Conservation (phyloP, 2,329 filamentous ascomycete genomes). For the Exophiala alcalophila region DNA sequence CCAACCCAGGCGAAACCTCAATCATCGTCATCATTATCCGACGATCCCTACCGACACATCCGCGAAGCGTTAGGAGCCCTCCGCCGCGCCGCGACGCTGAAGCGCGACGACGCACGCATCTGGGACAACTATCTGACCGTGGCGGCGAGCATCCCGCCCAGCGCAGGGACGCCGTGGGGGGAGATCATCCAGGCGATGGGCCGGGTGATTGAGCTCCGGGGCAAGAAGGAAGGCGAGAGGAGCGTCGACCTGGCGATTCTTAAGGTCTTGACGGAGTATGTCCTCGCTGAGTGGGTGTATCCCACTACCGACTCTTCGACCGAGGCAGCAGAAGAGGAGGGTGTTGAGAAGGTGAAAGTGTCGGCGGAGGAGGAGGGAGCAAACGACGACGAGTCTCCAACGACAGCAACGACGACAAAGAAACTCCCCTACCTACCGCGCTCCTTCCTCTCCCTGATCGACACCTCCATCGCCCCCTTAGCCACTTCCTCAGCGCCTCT, state of each 20-base stretch:
- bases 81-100: constrained; percentile 79
- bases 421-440: constrained; percentile 51
- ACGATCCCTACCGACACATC: constrained; percentile 61
- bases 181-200: constrained; percentile 75
- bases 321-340: constrained; percentile 1
- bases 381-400: constrained; percentile 37
- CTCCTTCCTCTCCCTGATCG: constrained; percentile 65
- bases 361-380: background rate
- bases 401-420: constrained; percentile 34
- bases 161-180: constrained; percentile 53
- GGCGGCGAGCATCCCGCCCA: constrained; percentile 69
- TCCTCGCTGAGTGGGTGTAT: constrained; percentile 52
- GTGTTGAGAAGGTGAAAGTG: background rate
- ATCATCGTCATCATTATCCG: constrained; percentile 6
- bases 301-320: constrained; percentile 15
- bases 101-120: constrained; percentile 84
- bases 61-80: constrained; percentile 77
- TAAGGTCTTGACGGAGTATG: constrained; percentile 67
- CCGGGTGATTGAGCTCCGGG: constrained; percentile 72
- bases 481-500: constrained; percentile 76
- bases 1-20: constrained; percentile 29
- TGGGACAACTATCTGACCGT: constrained; percentile 96
- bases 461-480: constrained; percentile 71
- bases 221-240: constrained; percentile 64
- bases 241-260: constrained; percentile 74